A percentile compares a stretch with the other conserved stretches of the same genome.
Evolutionary conservation across 2,329 filamentous ascomycete species (phyloP).

Genomic region (Pyrenochaeta sp.): DNA sequence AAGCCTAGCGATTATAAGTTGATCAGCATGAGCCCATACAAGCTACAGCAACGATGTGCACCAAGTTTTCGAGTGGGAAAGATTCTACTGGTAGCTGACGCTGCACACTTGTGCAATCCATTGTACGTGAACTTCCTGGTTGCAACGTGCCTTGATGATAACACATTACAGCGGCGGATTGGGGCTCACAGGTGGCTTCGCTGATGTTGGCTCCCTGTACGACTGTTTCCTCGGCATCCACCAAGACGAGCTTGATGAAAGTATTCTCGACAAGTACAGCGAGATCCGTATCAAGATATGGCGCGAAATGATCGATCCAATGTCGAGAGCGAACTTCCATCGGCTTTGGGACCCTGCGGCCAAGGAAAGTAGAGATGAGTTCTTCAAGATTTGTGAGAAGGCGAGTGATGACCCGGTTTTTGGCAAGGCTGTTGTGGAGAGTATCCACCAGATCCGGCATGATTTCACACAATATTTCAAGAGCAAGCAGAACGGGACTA

Average conservation of each 20-base stretch:
- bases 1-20: slow-evolving; percentile 66
- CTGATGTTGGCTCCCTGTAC: slow-evolving; percentile 69
- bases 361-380: slow-evolving; percentile 40
- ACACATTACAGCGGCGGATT: slow-evolving; percentile 59
- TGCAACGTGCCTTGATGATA: background rate
- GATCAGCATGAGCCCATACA: slow-evolving; percentile 67
- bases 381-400: slow-evolving; percentile 43
- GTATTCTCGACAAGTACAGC: slow-evolving; percentile 47
- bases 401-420: slow-evolving; percentile 40
- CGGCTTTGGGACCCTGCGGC: slow-evolving; percentile 42
- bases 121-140: slow-evolving; percentile 41
- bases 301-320: slow-evolving; percentile 46
- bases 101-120: slow-evolving; percentile 66
- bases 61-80: slow-evolving; percentile 65
- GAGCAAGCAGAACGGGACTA: slow-evolving; percentile 25
- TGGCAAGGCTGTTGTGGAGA: slow-evolving; percentile 35
- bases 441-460: slow-evolving; percentile 39
- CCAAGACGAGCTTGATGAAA: slow-evolving; percentile 42
- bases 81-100: slow-evolving; percentile 67
- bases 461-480: slow-evolving; percentile 50
- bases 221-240: slow-evolving; percentile 62
- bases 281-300: slow-evolving; percentile 44
- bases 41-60: slow-evolving; percentile 69
- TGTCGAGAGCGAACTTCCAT: slow-evolving; percentile 53
- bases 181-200: slow-evolving; percentile 70